Percentiles rank a stretch among this genome's conserved stretches.
Conservation (phyloP, 225 moss, liverwort and hornwort genomes). For the Asterella californica region DNA sequence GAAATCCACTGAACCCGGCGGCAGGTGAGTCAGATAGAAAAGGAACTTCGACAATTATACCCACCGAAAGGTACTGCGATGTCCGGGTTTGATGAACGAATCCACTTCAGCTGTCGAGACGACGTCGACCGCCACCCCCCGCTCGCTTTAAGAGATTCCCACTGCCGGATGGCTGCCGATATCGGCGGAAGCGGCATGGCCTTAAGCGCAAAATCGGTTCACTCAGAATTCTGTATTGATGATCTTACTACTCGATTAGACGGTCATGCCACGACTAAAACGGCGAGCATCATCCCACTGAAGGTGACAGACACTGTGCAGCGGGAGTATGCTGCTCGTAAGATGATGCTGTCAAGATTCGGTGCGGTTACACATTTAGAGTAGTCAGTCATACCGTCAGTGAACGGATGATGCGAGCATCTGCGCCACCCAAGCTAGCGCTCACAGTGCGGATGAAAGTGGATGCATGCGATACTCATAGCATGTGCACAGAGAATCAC, state of each 20-base stretch:
- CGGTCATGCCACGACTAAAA: neutral
- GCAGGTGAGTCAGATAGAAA: neutral
- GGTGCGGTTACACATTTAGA: neutral
- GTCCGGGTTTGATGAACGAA: no score
- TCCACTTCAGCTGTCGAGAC: no score
- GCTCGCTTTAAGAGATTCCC: neutral
- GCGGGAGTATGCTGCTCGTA: neutral
- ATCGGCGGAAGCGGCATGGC: no score
- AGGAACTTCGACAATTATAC: no score
- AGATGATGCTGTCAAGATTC: neutral
- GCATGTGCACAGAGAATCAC: neutral
- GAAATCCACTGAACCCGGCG: no score
- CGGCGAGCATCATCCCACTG: neutral
- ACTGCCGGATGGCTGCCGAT: no score
- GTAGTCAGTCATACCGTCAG: neutral
- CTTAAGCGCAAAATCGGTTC: no score
- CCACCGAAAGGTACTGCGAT: no score
- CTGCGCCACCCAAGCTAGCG: neutral
- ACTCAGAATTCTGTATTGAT: neutral
- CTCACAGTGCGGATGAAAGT: neutral
- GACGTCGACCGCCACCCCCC: neutral
- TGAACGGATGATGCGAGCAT: neutral
- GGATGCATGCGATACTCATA: neutral
- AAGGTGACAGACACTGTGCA: neutral
- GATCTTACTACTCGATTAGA: neutral